phyloP scores from a whole-genome alignment of 768 basidiomycete species.

The Pluteus cervinus region DNA sequence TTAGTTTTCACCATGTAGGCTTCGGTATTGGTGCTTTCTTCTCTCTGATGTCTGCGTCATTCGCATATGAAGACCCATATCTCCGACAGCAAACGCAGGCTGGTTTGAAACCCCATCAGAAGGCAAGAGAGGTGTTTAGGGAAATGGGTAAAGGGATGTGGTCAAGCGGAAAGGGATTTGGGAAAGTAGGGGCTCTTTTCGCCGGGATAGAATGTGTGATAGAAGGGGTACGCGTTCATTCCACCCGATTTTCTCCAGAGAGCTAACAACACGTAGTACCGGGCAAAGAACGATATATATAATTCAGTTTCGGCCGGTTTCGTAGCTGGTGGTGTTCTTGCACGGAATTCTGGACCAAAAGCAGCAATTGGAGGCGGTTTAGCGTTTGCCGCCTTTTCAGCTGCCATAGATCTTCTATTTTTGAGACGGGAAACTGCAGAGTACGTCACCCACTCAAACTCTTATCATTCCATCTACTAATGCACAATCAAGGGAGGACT shows the following conservation, averaged over 20 bases:
- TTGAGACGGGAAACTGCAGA: constrained; percentile 76
- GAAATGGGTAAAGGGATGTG: constrained; percentile 96
- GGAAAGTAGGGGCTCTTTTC: constrained; percentile 89
- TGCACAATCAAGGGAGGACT: constrained; percentile 49
- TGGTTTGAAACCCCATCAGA: constrained; percentile 60
- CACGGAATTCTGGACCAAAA: constrained; percentile 81
- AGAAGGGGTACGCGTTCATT: constrained; percentile 69
- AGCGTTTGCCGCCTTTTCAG: constrained; percentile 92
- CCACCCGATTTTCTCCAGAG: too few relatives aligned
- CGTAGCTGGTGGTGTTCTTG: constrained; percentile 82
- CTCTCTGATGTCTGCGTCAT: constrained; percentile 92
- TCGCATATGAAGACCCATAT: constrained; percentile 92
- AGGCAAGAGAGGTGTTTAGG: constrained; percentile 79
- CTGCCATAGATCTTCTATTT: constrained; percentile 77
- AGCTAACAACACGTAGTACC: constrained; percentile 76
- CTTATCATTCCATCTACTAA: background rate
- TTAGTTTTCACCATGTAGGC: constrained; percentile 38
- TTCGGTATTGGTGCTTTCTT: constrained; percentile 93
- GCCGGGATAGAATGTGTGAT: constrained; percentile 95
- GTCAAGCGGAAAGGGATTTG: constrained; percentile 86
- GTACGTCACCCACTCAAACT: constrained; percentile 33
- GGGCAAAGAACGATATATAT: constrained; percentile 91
- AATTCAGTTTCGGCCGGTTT: constrained; percentile 89
- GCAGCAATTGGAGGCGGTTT: constrained; percentile 84
- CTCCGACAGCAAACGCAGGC: constrained; percentile 57